These are phyloP conservation scores for Gracilaria vermiculophylla DNA, from an alignment of 23 red algal genomes.

Conservation along the genomic window DNA sequence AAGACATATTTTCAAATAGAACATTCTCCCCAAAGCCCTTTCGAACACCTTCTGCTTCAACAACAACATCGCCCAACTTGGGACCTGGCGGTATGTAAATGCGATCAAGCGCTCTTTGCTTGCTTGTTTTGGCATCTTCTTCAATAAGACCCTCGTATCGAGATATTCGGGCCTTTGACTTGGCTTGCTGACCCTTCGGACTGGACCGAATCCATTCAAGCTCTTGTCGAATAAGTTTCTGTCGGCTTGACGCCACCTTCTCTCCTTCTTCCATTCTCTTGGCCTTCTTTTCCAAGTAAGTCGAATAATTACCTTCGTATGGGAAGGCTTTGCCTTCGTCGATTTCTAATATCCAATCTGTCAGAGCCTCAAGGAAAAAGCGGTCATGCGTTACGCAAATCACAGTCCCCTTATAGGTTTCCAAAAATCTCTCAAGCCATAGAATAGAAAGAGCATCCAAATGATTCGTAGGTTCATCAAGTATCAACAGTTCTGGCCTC, in stretches of 20 bases:
- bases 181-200: slow-evolving; percentile 73
- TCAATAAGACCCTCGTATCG: slow-evolving; percentile 75
- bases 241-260: slow-evolving; percentile 64
- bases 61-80: slow-evolving; percentile 78
- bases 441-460: slow-evolving; percentile 74
- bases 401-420: slow-evolving; percentile 76
- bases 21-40: slow-evolving; percentile 77
- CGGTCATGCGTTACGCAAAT: slow-evolving; percentile 64
- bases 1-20: slow-evolving; percentile 80
- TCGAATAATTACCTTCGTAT: slow-evolving; percentile 88
- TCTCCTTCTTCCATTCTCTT: slow-evolving; percentile 73
- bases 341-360: slow-evolving; percentile 92
- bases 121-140: slow-evolving; percentile 32
- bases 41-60: slow-evolving; percentile 77
- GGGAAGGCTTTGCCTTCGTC: slow-evolving; percentile 81
- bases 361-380: slow-evolving; percentile 85
- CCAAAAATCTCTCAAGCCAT: slow-evolving; percentile 92
- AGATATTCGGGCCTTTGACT: slow-evolving; percentile 78
- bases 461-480: slow-evolving; percentile 78
- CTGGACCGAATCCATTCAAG: slow-evolving; percentile 89
- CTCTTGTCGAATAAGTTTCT: slow-evolving; percentile 67
- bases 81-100: slow-evolving; percentile 86
- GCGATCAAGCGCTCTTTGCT: slow-evolving; percentile 36
- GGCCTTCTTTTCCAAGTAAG: slow-evolving; percentile 81
- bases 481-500: slow-evolving; percentile 79